Conservation (phyloP, 306 rosid species). For the Pueraria montana region DNA sequence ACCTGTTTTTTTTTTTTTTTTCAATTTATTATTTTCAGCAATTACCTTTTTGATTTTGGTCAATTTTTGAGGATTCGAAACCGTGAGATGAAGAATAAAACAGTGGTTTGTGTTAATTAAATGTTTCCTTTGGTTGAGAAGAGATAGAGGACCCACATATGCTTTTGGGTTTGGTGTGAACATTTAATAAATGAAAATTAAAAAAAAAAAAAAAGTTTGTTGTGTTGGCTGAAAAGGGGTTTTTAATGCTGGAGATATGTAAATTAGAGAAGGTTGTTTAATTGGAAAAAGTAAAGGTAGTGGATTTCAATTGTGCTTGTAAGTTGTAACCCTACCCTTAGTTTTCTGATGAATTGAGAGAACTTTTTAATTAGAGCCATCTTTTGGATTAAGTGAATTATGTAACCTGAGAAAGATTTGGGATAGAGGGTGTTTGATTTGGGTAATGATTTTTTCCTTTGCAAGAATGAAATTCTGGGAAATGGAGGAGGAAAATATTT, state of each 20-base stretch:
- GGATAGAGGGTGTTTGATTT: slow-evolving; percentile 4
- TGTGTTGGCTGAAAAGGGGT: slow-evolving; percentile 10
- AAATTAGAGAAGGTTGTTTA: background rate
- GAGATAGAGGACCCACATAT: background rate
- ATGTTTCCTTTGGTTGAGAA: slow-evolving; percentile 15
- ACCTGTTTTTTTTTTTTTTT: background rate
- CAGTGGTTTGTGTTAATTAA: slow-evolving; percentile 1
- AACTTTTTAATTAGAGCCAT: slow-evolving; percentile 6
- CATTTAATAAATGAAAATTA: background rate
- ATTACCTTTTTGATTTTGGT: background rate
- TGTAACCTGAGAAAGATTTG: background rate
- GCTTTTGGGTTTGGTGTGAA: background rate
- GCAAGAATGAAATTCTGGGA: background rate
- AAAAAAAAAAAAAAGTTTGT: background rate
- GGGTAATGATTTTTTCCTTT: background rate
- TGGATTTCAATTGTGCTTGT: background rate
- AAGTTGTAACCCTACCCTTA: background rate
- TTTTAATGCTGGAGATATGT: background rate
- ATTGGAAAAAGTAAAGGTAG: background rate
- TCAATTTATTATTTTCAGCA: background rate
- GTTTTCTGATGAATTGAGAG: background rate
- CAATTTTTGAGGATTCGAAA: background rate
- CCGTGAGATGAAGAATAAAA: slow-evolving; percentile 19
- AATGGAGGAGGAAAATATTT: background rate
- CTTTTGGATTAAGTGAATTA: slow-evolving; percentile 12